These are phyloP conservation scores for Pythium brachiatum DNA, from an alignment of 352 stramenopile genomes.

Conservation along the genomic window DNA sequence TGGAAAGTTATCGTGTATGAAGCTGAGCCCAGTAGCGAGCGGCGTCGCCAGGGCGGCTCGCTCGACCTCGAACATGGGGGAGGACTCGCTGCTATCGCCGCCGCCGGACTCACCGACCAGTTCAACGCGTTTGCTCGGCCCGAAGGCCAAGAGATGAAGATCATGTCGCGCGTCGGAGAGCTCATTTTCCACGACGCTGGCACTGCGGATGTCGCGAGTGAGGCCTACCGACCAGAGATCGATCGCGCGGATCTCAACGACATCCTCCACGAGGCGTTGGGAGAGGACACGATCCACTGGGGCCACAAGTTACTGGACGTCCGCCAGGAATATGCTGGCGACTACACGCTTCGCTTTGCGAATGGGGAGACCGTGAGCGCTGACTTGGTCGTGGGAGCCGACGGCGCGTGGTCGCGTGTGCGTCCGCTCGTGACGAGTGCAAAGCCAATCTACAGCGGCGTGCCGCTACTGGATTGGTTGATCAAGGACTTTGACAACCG, in stretches of 20 bases:
- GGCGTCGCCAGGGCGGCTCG: constrained; percentile 16
- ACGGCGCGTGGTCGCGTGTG: constrained; percentile 25
- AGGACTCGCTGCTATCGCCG: constrained; percentile 11
- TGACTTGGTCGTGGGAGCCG: constrained; percentile 22
- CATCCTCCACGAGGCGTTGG: constrained; percentile 16
- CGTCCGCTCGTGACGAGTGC: constrained; percentile 11
- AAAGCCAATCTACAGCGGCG: constrained; percentile 4
- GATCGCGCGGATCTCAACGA: constrained; percentile 21
- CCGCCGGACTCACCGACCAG: constrained; percentile 7
- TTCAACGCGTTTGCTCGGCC: constrained; percentile 16
- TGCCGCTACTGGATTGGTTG: constrained; percentile 16
- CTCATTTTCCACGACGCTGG: constrained; percentile 8
- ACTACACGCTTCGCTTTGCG: constrained; percentile 12
- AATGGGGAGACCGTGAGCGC: constrained; percentile 5
- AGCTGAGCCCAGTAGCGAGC: constrained; percentile 4
- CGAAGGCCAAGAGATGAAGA: constrained; percentile 17
- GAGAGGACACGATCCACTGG: constrained; percentile 14
- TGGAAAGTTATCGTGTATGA: constrained; percentile 16
- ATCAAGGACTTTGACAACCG: constrained; percentile 20
- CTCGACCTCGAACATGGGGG: constrained; percentile 14
- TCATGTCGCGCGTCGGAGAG: constrained; percentile 7
- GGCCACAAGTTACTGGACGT: constrained; percentile 14
- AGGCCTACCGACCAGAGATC: constrained; percentile 22
- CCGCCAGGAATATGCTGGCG: neutral
- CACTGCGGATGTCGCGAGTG: neutral